phyloP scores from a whole-genome alignment of 2,329 filamentous ascomycete genomes.

The Paecilomyces dactylethromorphus region DNA sequence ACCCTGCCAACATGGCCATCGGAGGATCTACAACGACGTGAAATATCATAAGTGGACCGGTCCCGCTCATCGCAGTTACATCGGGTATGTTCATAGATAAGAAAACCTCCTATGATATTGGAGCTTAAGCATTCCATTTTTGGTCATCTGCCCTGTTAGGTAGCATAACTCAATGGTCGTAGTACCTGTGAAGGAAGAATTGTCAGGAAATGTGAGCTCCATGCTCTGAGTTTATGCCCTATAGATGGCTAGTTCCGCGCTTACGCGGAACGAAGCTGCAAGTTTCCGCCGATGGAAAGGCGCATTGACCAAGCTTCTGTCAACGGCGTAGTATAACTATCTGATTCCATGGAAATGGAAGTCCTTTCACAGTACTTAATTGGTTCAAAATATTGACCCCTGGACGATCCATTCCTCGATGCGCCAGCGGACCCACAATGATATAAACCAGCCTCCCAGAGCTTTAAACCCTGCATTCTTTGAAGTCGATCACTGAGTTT shows the following conservation, averaged over 20 bases:
- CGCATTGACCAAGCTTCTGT: neutral
- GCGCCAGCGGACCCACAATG: neutral
- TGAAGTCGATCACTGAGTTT: neutral
- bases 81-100: neutral
- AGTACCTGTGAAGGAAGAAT: neutral
- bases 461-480: neutral
- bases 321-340: neutral
- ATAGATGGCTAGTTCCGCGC: neutral
- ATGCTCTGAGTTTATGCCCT: neutral
- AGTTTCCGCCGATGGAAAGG: neutral
- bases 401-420: neutral
- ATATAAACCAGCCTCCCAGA: neutral
- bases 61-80: neutral
- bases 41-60: neutral
- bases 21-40: neutral
- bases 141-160: neutral
- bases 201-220: neutral
- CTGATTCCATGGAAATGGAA: neutral
- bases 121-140: neutral
- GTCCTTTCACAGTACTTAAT: neutral
- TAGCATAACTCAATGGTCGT: neutral
- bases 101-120: neutral
- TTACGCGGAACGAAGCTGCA: neutral
- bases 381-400: neutral
- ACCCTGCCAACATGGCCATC: neutral